Percentiles rank a stretch among this genome's conserved stretches.
Conservation (phyloP, 2,329 filamentous ascomycete species). For the Allantophomopsis cytisporea region DNA sequence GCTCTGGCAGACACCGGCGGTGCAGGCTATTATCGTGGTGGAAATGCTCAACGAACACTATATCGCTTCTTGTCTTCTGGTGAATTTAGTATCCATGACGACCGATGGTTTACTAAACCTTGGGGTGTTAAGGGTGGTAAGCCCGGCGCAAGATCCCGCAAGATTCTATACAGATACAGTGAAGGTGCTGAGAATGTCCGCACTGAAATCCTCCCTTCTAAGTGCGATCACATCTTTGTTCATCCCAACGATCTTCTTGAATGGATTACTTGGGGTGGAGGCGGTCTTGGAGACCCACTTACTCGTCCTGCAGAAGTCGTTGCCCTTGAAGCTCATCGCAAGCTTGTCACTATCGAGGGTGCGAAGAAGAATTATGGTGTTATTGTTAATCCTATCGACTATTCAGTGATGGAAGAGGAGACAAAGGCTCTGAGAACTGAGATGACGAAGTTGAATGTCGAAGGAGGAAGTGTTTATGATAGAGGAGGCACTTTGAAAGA, state of each 20-base stretch:
- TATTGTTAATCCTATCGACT: constrained; percentile 21
- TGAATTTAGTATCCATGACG: constrained; percentile 32
- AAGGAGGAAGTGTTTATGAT: constrained; percentile 20
- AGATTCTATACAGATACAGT: constrained; percentile 27
- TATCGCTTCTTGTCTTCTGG: constrained; percentile 31
- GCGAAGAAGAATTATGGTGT: constrained; percentile 30
- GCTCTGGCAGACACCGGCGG: constrained; percentile 32
- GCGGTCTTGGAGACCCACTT: constrained; percentile 31
- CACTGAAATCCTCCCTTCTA: constrained; percentile 24
- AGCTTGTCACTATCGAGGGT: constrained; percentile 27
- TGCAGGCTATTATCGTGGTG: constrained; percentile 29
- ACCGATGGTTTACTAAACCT: constrained; percentile 32
- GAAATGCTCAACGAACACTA: constrained; percentile 31
- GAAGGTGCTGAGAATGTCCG: constrained; percentile 17
- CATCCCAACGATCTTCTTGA: constrained; percentile 30
- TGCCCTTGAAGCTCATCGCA: constrained; percentile 28
- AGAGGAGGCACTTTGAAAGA: constrained; percentile 26
- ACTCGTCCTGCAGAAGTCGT: constrained; percentile 27
- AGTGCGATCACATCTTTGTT: constrained; percentile 32
- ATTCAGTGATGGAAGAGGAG: constrained; percentile 19
- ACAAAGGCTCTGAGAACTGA: constrained; percentile 21
- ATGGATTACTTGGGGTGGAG: constrained; percentile 35
- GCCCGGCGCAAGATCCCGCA: constrained; percentile 27
- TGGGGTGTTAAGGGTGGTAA: constrained; percentile 32
- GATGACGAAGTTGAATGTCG: constrained; percentile 15